Evolutionary conservation across 352 stramenopile genomes (phyloP).

Genomic region (Globisporangium parvum): DNA sequence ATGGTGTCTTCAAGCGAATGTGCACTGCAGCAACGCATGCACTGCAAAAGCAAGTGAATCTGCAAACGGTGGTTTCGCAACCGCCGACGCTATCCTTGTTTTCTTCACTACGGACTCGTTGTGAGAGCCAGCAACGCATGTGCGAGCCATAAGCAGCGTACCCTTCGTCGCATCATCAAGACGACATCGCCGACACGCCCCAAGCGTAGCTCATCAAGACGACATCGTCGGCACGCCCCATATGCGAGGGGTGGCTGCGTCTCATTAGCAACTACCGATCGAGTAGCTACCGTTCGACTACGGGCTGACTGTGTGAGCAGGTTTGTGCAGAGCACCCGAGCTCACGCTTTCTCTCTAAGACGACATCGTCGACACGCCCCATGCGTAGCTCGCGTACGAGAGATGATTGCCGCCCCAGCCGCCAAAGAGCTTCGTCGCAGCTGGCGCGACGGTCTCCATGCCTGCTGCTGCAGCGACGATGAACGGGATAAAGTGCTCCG

Average conservation of each 20-base stretch:
- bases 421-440: conserved; percentile 28
- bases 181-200: conserved; percentile 13
- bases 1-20: too few relatives aligned
- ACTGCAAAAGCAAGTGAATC: neutral
- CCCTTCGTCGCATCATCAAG: neutral
- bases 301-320: too few relatives aligned
- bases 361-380: conserved; percentile 15
- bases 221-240: too few relatives aligned
- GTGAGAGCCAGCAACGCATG: too few relatives aligned
- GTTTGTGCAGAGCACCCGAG: too few relatives aligned
- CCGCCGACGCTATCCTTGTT: neutral
- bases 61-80: neutral
- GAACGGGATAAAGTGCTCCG: conserved; percentile 59
- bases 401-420: conserved; percentile 30
- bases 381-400: conserved; percentile 39
- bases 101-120: too few relatives aligned
- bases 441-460: conserved; percentile 28
- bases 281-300: too few relatives aligned
- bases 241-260: too few relatives aligned
- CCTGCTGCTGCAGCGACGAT: conserved; percentile 42
- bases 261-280: too few relatives aligned
- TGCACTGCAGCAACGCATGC: neutral
- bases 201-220: conserved; percentile 34
- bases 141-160: neutral
- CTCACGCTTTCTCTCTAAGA: too few relatives aligned